Conservation (phyloP, 768 basidiomycete species). For the Mycena rosella region DNA sequence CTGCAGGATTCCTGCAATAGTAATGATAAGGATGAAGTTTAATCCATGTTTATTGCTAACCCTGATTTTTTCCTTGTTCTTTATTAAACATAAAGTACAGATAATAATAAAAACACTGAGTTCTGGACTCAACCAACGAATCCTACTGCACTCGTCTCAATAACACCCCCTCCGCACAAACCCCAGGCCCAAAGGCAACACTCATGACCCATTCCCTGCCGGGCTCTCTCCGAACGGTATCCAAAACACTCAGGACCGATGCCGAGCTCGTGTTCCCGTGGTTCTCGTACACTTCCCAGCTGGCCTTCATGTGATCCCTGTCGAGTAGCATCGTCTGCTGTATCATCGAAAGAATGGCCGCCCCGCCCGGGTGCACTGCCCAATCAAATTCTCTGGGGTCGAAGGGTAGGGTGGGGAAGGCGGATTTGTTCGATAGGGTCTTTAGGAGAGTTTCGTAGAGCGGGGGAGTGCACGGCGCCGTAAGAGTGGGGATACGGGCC, state of each 20-base stretch:
- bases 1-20: too few species aligned
- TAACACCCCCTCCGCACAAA: constrained; percentile 17
- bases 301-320: constrained; percentile 13
- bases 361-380: constrained; percentile 28
- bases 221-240: constrained; percentile 1
- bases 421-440: not conserved
- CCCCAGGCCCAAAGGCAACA: constrained; percentile 26
- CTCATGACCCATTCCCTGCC: constrained; percentile 30
- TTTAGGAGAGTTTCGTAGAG: constrained; percentile 19
- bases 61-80: too few species aligned
- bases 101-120: too few species aligned
- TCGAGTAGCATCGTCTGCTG: constrained; percentile 9
- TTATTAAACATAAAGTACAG: too few species aligned
- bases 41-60: too few species aligned
- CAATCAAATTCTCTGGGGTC: constrained; percentile 25
- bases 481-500: constrained; percentile 7
- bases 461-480: constrained; percentile 3
- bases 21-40: too few species aligned
- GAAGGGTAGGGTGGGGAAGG: not conserved
- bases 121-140: too few species aligned
- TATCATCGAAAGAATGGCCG: constrained; percentile 8
- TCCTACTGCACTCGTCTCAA: constrained; percentile 9
- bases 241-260: constrained; percentile 21
- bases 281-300: constrained; percentile 29
- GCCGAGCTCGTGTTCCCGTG: constrained; percentile 31